Evolutionary conservation across 768 basidiomycete species (phyloP), one percentile per base, ranked within the genome.

Genomic region (Boletus tomentosulus): DNA sequence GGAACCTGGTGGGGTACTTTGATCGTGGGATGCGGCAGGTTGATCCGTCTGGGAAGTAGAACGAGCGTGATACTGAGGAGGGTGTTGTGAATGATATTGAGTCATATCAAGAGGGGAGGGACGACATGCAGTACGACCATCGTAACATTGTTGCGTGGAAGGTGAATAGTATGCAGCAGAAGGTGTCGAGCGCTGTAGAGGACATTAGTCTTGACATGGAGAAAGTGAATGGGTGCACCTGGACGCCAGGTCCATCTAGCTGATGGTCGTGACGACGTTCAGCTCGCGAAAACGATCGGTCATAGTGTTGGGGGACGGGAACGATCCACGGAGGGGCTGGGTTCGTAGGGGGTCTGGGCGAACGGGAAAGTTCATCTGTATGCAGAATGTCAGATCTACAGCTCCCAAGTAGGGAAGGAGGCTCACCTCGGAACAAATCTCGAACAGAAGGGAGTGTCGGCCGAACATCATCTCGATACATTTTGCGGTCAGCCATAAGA

Each of bases 401-500:
- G n/a, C 24, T 13, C 43, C 25, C 11, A 35, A 45, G 38, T 34
- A 50, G 13, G 45, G 27, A 34, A 49, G 47, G 35, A 39, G 35
- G 48, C 58, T 60, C 53, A 84, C 87, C 80, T 75, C 78, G 72
- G 64, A 88, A 84, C 55, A 88, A 70, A 67, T 85, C 83, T 47
- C 84, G 82, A 51, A 89, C 87, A 45, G 85, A 78, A 38, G 87
- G 87, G 54, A 89, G 82, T 15, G 81, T 85, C 50, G 84, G 83
- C 42, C 85, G 79, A 28, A 48, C 28, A 33, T 62, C 59, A 7
- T 68, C 70, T 53, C 62, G 60, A 49, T 52, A 54, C 25, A 45
- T 51, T 56, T 50, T 59, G 56, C 57, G 61, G 62, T 68, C 60
- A 68, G 65, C 64, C 57, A 68, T 65, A 46, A 69, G 57, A 52